phyloP scores from a whole-genome alignment of 1,139 yeast genomes.

The Yamadazyma atlantica region DNA sequence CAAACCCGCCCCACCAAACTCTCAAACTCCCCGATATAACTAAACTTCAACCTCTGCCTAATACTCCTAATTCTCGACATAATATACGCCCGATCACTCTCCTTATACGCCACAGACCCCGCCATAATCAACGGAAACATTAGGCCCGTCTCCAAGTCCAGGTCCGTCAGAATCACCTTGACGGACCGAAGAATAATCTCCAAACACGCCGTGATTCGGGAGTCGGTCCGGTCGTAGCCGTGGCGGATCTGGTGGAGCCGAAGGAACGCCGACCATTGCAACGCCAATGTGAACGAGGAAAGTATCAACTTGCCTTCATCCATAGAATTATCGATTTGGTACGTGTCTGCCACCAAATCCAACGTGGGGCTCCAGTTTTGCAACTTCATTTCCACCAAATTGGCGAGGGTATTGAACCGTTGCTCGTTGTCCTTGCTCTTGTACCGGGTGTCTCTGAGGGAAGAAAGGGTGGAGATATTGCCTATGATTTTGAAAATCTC shows the following conservation, averaged over 20 bases:
- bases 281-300: conserved; percentile 19
- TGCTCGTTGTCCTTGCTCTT: conserved; percentile 14
- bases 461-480: conserved; percentile 21
- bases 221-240: conserved; percentile 20
- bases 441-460: conserved; percentile 16
- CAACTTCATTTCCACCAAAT: conserved; percentile 19
- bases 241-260: conserved; percentile 20
- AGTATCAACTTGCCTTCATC: conserved; percentile 11
- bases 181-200: conserved; percentile 17
- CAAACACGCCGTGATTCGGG: conserved; percentile 18
- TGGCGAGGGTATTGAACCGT: conserved; percentile 19
- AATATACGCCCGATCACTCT: conserved; percentile 17
- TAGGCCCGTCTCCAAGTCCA: conserved; percentile 20
- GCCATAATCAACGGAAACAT: conserved; percentile 25
- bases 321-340: conserved; percentile 9
- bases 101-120: conserved; percentile 19
- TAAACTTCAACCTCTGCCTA: conserved; percentile 17
- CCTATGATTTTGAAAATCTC: conserved; percentile 23
- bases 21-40: conserved; percentile 20
- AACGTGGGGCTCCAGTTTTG: conserved; percentile 21
- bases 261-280: conserved; percentile 23
- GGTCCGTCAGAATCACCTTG: conserved; percentile 14
- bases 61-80: conserved; percentile 15
- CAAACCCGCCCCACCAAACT: conserved; percentile 16
- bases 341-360: conserved; percentile 10